Evolutionary conservation across 1,284 basidiomycete genomes (phyloP).

Genomic region (Rhodofomes roseus): DNA sequence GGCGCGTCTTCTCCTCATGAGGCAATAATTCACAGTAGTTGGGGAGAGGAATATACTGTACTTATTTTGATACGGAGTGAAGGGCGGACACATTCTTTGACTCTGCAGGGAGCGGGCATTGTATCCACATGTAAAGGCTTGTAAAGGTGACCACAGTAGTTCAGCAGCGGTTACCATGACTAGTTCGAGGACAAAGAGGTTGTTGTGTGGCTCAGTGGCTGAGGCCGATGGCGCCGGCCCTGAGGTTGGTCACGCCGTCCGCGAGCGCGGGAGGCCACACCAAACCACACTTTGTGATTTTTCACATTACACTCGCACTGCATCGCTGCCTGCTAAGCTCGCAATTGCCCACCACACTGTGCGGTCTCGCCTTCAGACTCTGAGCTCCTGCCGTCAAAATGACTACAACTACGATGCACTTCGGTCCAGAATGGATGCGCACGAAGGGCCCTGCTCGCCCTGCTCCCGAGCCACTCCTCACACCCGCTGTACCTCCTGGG

Average conservation of each 20-base stretch:
- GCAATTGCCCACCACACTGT: slow-evolving; percentile 7
- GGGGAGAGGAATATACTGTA: neutral
- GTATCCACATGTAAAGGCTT: neutral
- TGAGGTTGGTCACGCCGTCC: slow-evolving; percentile 24
- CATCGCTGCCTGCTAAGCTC: slow-evolving; percentile 5
- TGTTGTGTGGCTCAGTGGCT: neutral
- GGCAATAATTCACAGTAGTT: neutral
- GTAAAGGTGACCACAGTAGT: neutral
- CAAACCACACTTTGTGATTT: slow-evolving; percentile 14
- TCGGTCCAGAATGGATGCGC: slow-evolving; percentile 89
- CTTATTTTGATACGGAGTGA: neutral
- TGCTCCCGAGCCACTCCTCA: slow-evolving; percentile 56
- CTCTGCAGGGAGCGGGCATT: neutral
- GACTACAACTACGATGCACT: slow-evolving; percentile 75
- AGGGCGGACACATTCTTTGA: neutral
- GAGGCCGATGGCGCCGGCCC: slow-evolving; percentile 18
- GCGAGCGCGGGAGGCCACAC: slow-evolving; percentile 6
- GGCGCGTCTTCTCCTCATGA: slow-evolving; percentile 42
- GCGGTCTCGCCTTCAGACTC: neutral
- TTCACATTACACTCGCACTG: slow-evolving; percentile 15
- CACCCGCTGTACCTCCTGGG: slow-evolving; percentile 40
- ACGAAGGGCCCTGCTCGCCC: slow-evolving; percentile 57
- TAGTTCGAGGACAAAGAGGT: neutral
- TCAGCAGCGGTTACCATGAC: neutral
- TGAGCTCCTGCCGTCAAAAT: slow-evolving; percentile 38